Percentiles rank a stretch among this genome's conserved stretches.
phyloP scores from a whole-genome alignment of 1,139 yeast species.

The Saccharomyces hybrid region DNA sequence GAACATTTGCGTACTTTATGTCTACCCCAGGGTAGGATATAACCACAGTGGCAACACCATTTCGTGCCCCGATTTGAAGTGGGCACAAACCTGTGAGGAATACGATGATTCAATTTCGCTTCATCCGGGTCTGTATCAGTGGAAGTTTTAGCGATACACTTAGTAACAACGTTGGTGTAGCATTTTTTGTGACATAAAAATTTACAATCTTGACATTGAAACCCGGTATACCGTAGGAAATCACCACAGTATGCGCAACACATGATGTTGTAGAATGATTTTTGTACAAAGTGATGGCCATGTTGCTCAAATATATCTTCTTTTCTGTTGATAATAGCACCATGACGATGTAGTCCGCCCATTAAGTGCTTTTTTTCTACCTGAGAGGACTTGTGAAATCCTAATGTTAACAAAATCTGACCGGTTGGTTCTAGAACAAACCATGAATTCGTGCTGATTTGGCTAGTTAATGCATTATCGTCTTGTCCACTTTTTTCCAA shows the following conservation, averaged over 20 bases:
- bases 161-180: conserved; percentile 87
- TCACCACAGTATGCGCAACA: conserved; percentile 96
- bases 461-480: conserved; percentile 3
- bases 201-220: conserved; percentile 92
- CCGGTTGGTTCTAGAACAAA: conserved; percentile 91
- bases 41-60: conserved; percentile 99
- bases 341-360: conserved; percentile 83
- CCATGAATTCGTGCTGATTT: conserved; percentile 63
- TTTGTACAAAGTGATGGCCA: conserved; percentile 95
- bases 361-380: conserved; percentile 40
- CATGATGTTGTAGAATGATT: conserved; percentile 93
- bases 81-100: conserved; percentile 93
- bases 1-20: conserved; percentile 91
- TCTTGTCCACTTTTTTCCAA: background rate
- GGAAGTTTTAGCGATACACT: conserved; percentile 86
- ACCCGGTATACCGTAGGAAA: conserved; percentile 86
- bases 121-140: conserved; percentile 83
- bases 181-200: conserved; percentile 93
- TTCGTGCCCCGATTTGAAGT: conserved; percentile 89
- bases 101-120: conserved; percentile 87
- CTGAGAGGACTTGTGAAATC: conserved; percentile 65
- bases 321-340: conserved; percentile 92
- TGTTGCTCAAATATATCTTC: conserved; percentile 94
- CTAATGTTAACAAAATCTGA: conserved; percentile 67
- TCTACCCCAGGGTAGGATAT: conserved; percentile 88